These are phyloP conservation scores for Paramecium biaurelia DNA, from an alignment of 73 alveolate genomes.

Conservation along the genomic window DNA sequence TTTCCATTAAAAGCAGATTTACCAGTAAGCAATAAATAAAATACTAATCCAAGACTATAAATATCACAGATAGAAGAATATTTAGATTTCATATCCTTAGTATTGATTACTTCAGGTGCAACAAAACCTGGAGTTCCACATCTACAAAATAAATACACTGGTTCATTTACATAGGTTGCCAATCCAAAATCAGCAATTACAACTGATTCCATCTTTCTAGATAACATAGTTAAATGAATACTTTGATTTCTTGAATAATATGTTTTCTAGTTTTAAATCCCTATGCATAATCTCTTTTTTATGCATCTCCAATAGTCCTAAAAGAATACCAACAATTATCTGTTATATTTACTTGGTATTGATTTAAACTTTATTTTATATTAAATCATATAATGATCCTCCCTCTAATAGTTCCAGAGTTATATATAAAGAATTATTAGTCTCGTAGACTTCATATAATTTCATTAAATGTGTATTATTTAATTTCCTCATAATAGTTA, in stretches of 20 bases:
- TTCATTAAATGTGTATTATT: conserved; percentile 15
- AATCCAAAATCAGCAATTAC: conserved; percentile 64
- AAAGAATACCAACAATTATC: neutral
- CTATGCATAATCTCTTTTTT: conserved; percentile 44
- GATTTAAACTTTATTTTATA: neutral
- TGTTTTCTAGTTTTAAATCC: conserved; percentile 21
- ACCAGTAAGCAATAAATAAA: neutral
- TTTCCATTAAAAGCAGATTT: conserved; percentile 19
- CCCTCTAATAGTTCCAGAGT: conserved; percentile 23
- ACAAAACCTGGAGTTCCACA: conserved; percentile 69
- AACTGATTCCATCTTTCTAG: conserved; percentile 18
- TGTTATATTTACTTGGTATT: neutral
- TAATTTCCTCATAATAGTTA: neutral
- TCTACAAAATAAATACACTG: conserved; percentile 46
- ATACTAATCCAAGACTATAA: conserved; percentile 31
- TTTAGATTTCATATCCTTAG: conserved; percentile 43
- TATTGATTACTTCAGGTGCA: conserved; percentile 61
- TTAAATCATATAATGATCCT: conserved; percentile 25
- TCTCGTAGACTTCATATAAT: conserved; percentile 18
- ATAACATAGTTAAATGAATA: neutral
- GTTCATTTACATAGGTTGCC: conserved; percentile 56
- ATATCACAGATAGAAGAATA: conserved; percentile 35
- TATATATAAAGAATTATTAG: neutral
- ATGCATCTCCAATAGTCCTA: conserved; percentile 4
- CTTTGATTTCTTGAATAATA: neutral